Evolutionary conservation across 495 filamentous ascomycete genomes (phyloP).

Genomic region (Aspergillus sparsus): DNA sequence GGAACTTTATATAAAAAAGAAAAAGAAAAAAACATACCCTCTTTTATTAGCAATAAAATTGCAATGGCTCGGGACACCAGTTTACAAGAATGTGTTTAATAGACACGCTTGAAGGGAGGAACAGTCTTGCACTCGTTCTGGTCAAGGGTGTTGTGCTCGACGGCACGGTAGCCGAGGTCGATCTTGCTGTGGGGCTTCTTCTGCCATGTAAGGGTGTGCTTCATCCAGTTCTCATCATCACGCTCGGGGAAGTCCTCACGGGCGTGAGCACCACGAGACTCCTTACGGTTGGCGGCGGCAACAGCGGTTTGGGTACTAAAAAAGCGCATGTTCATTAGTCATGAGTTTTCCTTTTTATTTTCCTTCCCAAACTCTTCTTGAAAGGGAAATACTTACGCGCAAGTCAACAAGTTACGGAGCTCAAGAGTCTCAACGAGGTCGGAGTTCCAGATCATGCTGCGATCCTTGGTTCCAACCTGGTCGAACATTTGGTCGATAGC

Average conservation of each 20-base stretch:
- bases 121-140: constrained; percentile 87
- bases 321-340: not conserved
- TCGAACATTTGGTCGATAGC: constrained; percentile 77
- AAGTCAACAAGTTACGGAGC: constrained; percentile 88
- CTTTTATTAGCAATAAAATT: constrained; percentile 13
- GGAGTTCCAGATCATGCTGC: constrained; percentile 99
- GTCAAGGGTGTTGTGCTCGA: constrained; percentile 77
- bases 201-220: constrained; percentile 94
- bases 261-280: constrained; percentile 92
- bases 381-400: constrained; percentile 65
- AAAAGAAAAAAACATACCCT: constrained; percentile 4
- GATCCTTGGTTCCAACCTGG: constrained; percentile 90
- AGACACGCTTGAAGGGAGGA: constrained; percentile 83
- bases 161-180: constrained; percentile 74
- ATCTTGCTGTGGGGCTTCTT: constrained; percentile 80
- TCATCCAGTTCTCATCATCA: constrained; percentile 97
- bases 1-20: not conserved
- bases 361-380: not conserved
- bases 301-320: constrained; percentile 78
- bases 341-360: not conserved
- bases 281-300: constrained; percentile 84
- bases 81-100: constrained; percentile 47
- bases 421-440: constrained; percentile 95
- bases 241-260: constrained; percentile 93
- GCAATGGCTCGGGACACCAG: constrained; percentile 5